These are phyloP conservation scores for Chlorophyllum brunneum DNA, from an alignment of 768 basidiomycete species.

Conservation along the genomic window DNA sequence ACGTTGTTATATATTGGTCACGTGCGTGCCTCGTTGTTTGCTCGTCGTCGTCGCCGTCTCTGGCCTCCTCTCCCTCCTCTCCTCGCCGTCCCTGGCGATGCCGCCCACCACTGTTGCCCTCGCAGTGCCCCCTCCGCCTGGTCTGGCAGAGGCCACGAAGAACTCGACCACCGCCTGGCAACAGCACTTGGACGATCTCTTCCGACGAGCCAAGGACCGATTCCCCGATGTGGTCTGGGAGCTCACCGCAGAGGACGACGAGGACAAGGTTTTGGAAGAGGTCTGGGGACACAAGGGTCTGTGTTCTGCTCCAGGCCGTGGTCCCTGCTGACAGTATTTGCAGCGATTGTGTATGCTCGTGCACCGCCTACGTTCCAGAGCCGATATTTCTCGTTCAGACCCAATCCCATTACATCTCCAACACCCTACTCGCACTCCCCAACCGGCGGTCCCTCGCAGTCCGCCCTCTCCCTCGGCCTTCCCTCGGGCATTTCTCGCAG, in stretches of 20 bases:
- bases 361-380: constrained; percentile 90
- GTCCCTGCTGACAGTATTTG: neutral
- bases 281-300: constrained; percentile 96
- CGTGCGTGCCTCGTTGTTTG: constrained; percentile 11
- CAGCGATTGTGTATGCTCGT: constrained; percentile 92
- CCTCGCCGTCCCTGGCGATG: constrained; percentile 2
- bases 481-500: constrained; percentile 28
- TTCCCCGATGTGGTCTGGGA: constrained; percentile 99
- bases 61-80: neutral
- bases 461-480: constrained; percentile 51
- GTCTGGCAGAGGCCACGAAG: constrained; percentile 60
- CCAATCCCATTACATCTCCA: constrained; percentile 54
- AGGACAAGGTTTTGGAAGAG: constrained; percentile 46
- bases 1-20: neutral
- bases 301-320: constrained; percentile 18
- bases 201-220: constrained; percentile 80
- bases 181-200: constrained; percentile 71
- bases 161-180: constrained; percentile 77
- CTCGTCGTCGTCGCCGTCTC: neutral
- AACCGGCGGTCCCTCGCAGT: constrained; percentile 50
- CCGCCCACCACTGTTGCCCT: constrained; percentile 12
- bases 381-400: constrained; percentile 80
- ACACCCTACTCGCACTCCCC: constrained; percentile 43
- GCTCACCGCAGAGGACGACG: constrained; percentile 47
- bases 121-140: constrained; percentile 36